Conservation (phyloP, 2,329 filamentous ascomycete genomes). For the Penicillium italicum region DNA sequence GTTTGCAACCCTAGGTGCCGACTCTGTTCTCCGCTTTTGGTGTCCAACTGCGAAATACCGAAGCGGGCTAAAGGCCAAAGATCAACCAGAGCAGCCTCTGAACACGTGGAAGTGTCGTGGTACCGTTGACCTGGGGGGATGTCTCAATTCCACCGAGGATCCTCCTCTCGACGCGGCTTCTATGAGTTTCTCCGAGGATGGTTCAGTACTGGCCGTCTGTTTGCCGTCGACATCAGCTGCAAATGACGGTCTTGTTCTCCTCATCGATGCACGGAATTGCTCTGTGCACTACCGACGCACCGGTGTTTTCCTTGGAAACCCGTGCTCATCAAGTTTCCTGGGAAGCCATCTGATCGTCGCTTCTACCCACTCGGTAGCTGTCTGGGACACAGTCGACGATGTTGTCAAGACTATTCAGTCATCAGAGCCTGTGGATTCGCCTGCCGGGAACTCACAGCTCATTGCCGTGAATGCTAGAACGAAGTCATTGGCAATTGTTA, state of each 20-base stretch:
- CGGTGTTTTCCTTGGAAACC: slow-evolving; percentile 61
- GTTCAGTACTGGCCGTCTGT: slow-evolving; percentile 70
- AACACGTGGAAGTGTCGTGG: slow-evolving; percentile 72
- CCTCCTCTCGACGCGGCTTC: slow-evolving; percentile 54
- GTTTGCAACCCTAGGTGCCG: slow-evolving; percentile 82
- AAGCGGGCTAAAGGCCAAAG: slow-evolving; percentile 62
- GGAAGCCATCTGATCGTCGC: slow-evolving; percentile 72
- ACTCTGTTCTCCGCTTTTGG: slow-evolving; percentile 78
- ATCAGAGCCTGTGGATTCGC: slow-evolving; percentile 38
- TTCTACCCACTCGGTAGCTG: slow-evolving; percentile 63
- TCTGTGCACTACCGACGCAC: slow-evolving; percentile 63
- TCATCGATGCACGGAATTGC: slow-evolving; percentile 71
- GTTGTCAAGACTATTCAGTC: slow-evolving; percentile 65
- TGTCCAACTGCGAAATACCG: slow-evolving; percentile 66
- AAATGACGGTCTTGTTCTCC: slow-evolving; percentile 62
- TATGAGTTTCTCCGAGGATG: slow-evolving; percentile 77
- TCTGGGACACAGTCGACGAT: slow-evolving; percentile 83
- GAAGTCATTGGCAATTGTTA: slow-evolving; percentile 63
- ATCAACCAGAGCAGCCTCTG: slow-evolving; percentile 47
- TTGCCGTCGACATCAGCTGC: slow-evolving; percentile 40
- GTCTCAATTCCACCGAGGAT: slow-evolving; percentile 23
- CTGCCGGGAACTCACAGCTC: slow-evolving; percentile 20
- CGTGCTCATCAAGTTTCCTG: slow-evolving; percentile 67
- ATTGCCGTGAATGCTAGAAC: slow-evolving; percentile 68
- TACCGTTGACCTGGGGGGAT: slow-evolving; percentile 48